Base-by-base conservation (phyloP, 2,329 filamentous ascomycete species). In the Trichoderma afroharzianum region DNA sequence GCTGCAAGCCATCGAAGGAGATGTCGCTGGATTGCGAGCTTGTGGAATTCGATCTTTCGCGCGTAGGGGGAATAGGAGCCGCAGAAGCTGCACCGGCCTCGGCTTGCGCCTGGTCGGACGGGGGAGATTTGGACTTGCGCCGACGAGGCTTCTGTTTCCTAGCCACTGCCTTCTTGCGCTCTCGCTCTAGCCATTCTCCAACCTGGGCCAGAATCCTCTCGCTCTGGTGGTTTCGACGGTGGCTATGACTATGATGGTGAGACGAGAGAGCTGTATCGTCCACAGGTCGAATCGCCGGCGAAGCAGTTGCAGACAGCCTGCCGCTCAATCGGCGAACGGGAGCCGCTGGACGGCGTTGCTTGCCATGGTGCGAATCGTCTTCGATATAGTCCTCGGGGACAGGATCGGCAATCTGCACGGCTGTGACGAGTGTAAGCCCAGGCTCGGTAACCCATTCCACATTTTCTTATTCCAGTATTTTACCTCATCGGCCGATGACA, bases 101-200 rank as follows among this genome's bases (percentile, higher is more conserved):
- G 36, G 76, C 74, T 61, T 72, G 76, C 30, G 76, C 76, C 64
- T 76, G 74, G 15, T 76, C 76, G 28, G 77, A 75, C 18, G 81
- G 75, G 55, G 79, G 81, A 58, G 81, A 82, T 72, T 81, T 81
- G 68, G 82, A 81, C 78, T 82, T 85, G 76, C 81, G 84, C 73
- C 80, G 83, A 47, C 77, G 78, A 80, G 84, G 72, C 66, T 76
- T 77, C 72, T 77, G 85, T 75, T 78, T 86, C 77, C 86, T 89
- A 64, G 86, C 85, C 11, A 85, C 81, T 50, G 87, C 86, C 76
- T 90, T 89, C 36, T 85, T 82, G 78, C 91, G 92, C 81, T 98
- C 94, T 63, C 91, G 88, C 76, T 95, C 90, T 50, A 98, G 83
- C 95, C 95, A 98, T 74, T 93, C 90, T 30, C 88, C 87, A 15